A percentile compares a stretch with the other conserved stretches of the same genome.
These are phyloP conservation scores for Auricularia heimuer DNA, from an alignment of 768 basidiomycete species.

Conservation along the genomic window DNA sequence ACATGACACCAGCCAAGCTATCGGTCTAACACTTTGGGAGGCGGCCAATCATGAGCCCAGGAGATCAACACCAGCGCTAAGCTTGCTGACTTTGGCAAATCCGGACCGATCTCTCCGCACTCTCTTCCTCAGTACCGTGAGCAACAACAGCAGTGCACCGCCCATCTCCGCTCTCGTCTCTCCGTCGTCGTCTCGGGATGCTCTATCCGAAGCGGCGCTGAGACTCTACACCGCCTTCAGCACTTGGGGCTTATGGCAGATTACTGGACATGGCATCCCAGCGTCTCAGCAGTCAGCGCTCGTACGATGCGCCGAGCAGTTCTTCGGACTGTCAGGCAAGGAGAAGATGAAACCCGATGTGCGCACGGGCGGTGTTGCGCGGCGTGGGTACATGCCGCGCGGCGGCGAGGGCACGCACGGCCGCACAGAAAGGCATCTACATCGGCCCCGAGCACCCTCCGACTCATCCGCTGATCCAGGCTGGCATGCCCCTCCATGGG, in stretches of 20 bases:
- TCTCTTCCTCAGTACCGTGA: too few species aligned
- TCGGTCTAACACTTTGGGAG: too few species aligned
- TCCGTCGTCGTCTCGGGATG: neutral
- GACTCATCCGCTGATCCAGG: neutral
- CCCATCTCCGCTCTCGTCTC: neutral
- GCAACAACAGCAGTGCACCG: neutral
- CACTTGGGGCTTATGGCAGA: neutral
- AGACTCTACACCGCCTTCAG: neutral
- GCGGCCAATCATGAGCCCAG: too few species aligned
- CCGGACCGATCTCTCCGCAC: too few species aligned
- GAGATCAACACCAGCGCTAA: too few species aligned
- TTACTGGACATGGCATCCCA: neutral
- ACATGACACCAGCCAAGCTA: too few species aligned
- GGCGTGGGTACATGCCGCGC: conserved; percentile 14
- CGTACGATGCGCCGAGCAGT: neutral
- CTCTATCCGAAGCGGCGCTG: neutral
- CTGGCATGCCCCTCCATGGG: conserved; percentile 7
- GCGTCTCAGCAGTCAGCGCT: neutral
- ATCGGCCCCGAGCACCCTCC: conserved; percentile 10
- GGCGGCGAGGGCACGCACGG: conserved; percentile 13
- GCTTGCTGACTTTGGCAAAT: too few species aligned
- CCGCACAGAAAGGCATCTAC: conserved; percentile 11
- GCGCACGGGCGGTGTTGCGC: conserved; percentile 12
- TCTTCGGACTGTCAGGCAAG: conserved; percentile 7
- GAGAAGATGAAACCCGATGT: conserved; percentile 13